Evolutionary conservation across 1,139 yeast genomes (phyloP).

Genomic region (Debaryomyces sp.): DNA sequence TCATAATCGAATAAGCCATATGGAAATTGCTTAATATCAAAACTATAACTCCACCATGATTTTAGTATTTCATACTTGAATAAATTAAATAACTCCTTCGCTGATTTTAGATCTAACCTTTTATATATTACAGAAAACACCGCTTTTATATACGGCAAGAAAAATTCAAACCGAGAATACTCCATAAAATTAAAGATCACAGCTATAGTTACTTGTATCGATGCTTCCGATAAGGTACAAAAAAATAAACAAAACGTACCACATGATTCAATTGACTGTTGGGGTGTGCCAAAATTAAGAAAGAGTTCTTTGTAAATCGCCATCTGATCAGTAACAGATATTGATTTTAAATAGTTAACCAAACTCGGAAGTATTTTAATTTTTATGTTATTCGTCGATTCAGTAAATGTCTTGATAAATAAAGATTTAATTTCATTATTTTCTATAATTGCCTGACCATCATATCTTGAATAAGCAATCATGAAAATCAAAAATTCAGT

Average conservation of each 20-base stretch:
- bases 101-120: constrained; percentile 13
- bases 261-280: constrained; percentile 38
- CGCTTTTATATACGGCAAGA: constrained; percentile 30
- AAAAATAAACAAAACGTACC: constrained; percentile 44
- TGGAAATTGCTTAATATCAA: constrained; percentile 40
- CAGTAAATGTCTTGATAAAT: constrained; percentile 16
- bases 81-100: constrained; percentile 29
- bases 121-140: constrained; percentile 27
- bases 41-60: constrained; percentile 43
- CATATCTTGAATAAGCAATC: constrained; percentile 3
- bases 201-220: constrained; percentile 30
- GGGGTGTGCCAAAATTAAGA: constrained; percentile 34
- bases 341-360: constrained; percentile 6
- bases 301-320: constrained; percentile 34
- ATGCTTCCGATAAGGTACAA: constrained; percentile 28
- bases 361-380: constrained; percentile 14
- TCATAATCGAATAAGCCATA: constrained; percentile 36
- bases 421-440: constrained; percentile 14
- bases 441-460: constrained; percentile 12
- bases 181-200: constrained; percentile 47
- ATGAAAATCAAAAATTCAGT: constrained; percentile 21
- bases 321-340: constrained; percentile 20
- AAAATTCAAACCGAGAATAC: constrained; percentile 33
- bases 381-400: constrained; percentile 23
- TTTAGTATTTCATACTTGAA: constrained; percentile 36